Evolutionary conservation across 768 basidiomycete genomes (phyloP).

Genomic region (Phylloporus sp.): DNA sequence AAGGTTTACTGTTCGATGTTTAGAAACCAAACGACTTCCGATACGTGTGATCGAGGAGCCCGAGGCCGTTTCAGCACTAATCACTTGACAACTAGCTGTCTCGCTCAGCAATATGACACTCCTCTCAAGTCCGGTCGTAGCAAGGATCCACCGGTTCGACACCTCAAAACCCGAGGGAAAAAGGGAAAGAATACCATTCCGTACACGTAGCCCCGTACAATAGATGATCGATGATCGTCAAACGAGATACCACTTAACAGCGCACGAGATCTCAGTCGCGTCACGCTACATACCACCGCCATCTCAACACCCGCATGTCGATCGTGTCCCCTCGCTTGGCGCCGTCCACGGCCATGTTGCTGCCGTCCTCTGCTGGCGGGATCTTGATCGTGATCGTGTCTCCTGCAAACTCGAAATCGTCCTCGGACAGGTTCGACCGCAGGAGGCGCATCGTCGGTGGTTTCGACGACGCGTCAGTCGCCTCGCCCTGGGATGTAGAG

Average conservation of each 20-base stretch:
- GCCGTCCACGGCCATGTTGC: conserved; percentile 13
- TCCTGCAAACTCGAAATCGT: conserved; percentile 22
- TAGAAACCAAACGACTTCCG: too few relatives aligned
- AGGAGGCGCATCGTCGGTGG: conserved; percentile 7
- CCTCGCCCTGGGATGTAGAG: not conserved
- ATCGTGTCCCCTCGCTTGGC: conserved; percentile 6
- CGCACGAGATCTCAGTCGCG: not conserved
- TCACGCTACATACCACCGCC: conserved; percentile 22
- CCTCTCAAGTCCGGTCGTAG: too few relatives aligned
- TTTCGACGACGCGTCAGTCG: not conserved
- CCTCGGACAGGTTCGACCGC: conserved; percentile 15
- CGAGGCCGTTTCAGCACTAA: too few relatives aligned
- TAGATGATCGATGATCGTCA: conserved; percentile 14
- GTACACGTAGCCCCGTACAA: conserved; percentile 11
- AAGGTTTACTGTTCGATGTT: too few relatives aligned
- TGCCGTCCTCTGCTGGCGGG: conserved; percentile 1
- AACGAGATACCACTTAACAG: conserved; percentile 13
- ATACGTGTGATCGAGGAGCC: too few relatives aligned
- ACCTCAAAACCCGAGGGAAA: not conserved
- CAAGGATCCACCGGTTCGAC: too few relatives aligned
- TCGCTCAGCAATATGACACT: too few relatives aligned
- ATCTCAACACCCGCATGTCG: conserved; percentile 24
- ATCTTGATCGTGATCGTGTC: conserved; percentile 16
- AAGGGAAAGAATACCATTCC: conserved; percentile 3
- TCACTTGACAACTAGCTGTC: too few relatives aligned